Evolutionary conservation across 2,329 filamentous ascomycete species (phyloP).

Genomic region (Sarocladium oryzae): DNA sequence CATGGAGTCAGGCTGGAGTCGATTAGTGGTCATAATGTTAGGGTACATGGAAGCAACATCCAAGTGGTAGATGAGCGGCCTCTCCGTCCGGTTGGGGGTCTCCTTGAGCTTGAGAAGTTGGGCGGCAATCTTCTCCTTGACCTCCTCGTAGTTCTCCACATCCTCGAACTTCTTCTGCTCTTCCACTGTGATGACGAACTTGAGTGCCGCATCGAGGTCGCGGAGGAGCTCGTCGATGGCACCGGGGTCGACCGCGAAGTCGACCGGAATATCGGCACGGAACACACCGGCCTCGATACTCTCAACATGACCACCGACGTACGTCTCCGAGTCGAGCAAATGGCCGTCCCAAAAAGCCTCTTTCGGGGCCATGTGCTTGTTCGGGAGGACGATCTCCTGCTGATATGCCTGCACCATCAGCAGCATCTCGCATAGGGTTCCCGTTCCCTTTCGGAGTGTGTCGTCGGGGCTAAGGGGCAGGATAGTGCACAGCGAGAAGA

Average conservation of each 20-base stretch:
- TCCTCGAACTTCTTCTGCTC: slow-evolving; percentile 78
- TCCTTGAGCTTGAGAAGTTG: slow-evolving; percentile 66
- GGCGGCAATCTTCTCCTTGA: slow-evolving; percentile 74
- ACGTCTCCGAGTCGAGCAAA: slow-evolving; percentile 91
- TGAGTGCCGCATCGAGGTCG: slow-evolving; percentile 82
- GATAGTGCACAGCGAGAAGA: slow-evolving; percentile 97
- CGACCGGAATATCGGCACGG: slow-evolving; percentile 87
- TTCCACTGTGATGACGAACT: slow-evolving; percentile 80
- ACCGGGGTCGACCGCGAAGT: slow-evolving; percentile 82
- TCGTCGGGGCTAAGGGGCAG: slow-evolving; percentile 90
- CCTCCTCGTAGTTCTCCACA: slow-evolving; percentile 73
- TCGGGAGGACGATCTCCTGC: slow-evolving; percentile 85
- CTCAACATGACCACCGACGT: slow-evolving; percentile 96
- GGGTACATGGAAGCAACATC: slow-evolving; percentile 99
- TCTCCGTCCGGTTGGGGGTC: slow-evolving; percentile 77
- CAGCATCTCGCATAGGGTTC: slow-evolving; percentile 98
- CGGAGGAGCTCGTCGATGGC: slow-evolving; percentile 83
- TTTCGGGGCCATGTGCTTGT: slow-evolving; percentile 87
- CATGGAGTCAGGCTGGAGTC: slow-evolving; percentile 97
- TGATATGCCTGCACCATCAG: slow-evolving; percentile 98
- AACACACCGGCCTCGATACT: slow-evolving; percentile 99
- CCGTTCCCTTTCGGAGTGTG: slow-evolving; percentile 88
- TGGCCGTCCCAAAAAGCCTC: slow-evolving; percentile 97
- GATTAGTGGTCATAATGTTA: slow-evolving; percentile 99
- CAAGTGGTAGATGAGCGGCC: slow-evolving; percentile 92